Percentiles rank a stretch among this genome's conserved stretches.
These are phyloP conservation scores for Nitzschia sp. DNA, from an alignment of 108 stramenopile genomes.

Conservation along the genomic window DNA sequence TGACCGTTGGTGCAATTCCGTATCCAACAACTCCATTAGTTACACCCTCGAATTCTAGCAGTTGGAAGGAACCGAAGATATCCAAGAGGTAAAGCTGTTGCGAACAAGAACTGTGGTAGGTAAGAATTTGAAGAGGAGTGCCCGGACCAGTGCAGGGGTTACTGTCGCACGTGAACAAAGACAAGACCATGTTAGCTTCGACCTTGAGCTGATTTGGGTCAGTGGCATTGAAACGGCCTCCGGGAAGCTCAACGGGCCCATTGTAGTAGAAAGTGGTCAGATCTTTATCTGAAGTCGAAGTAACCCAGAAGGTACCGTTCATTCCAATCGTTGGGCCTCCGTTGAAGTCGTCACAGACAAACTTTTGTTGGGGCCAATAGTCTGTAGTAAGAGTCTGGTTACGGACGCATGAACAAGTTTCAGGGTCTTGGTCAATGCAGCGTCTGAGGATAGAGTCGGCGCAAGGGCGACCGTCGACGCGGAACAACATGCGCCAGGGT, in stretches of 20 bases:
- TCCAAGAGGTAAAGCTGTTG: slow-evolving; percentile 34
- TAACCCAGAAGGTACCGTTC: neutral
- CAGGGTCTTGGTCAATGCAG: slow-evolving; percentile 11
- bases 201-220: neutral
- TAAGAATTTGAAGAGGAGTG: slow-evolving; percentile 1
- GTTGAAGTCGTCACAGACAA: slow-evolving; percentile 14
- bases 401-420: slow-evolving; percentile 9
- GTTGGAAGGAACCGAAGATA: slow-evolving; percentile 27
- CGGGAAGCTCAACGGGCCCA: slow-evolving; percentile 14
- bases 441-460: slow-evolving; percentile 10
- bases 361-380: slow-evolving; percentile 15
- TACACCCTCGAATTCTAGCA: slow-evolving; percentile 20
- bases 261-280: slow-evolving; percentile 9
- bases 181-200: neutral
- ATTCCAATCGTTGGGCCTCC: slow-evolving; percentile 2
- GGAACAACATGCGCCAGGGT: slow-evolving; percentile 17
- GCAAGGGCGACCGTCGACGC: slow-evolving; percentile 2
- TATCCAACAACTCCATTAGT: slow-evolving; percentile 17
- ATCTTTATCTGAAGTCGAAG: neutral
- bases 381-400: slow-evolving; percentile 14
- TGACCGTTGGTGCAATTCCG: slow-evolving; percentile 3
- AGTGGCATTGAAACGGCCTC: slow-evolving; percentile 12
- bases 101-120: slow-evolving; percentile 35
- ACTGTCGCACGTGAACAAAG: neutral
- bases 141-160: neutral